Evolutionary conservation across 495 filamentous ascomycete genomes (phyloP), one percentile per base, ranked within the genome.

Genomic region (Umbilicaria muhlenbergii): DNA sequence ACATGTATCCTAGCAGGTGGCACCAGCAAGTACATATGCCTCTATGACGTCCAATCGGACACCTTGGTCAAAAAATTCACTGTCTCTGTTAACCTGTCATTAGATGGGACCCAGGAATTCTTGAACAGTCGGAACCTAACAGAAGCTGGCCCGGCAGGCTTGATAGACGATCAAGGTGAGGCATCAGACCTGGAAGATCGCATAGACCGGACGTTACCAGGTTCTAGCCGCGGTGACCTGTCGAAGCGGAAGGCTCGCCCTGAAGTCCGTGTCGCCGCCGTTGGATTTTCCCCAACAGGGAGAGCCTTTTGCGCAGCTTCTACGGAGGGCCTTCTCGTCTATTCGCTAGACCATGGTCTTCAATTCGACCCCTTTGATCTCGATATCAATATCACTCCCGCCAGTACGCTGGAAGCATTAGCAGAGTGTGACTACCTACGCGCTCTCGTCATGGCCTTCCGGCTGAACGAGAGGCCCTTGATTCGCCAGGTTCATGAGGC

Each of bases 311-410:
- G 91, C 51, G 91, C 91, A 21, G 87, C 92, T 10, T 86, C 81
- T 7, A 96, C 91, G 2, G 91, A 98, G 64, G 91, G 91, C 12
- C 66, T 98, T 24, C 69, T 98, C 39, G 78, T 98, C 47, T 98
- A 94, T 61, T 86, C 80, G 42, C 66, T 96, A 33, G 91, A 96
- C 55, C 78, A 70, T 14, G 70, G 73, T 3, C 69, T 88, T 19
- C 68, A 76, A 46, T 98, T 98, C 53, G 91, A 98, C 59, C 91
- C 91, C 2, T 94, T 92, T 57, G 92, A 98, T 58, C 78, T 98
- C 5, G 88, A 94, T 53, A 80, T 96, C 51, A 77, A 81, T 35
- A 81, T 96, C 46, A 98, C 91, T 5, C 86, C 87, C 0, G 77
- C 78, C 2, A 81, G 71, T 28, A 94, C 86, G 3, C 63, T 94